A percentile compares a stretch with the other conserved stretches of the same genome.
Evolutionary conservation across 495 filamentous ascomycete genomes (phyloP).

Genomic region (Hypoxylon intermedium): DNA sequence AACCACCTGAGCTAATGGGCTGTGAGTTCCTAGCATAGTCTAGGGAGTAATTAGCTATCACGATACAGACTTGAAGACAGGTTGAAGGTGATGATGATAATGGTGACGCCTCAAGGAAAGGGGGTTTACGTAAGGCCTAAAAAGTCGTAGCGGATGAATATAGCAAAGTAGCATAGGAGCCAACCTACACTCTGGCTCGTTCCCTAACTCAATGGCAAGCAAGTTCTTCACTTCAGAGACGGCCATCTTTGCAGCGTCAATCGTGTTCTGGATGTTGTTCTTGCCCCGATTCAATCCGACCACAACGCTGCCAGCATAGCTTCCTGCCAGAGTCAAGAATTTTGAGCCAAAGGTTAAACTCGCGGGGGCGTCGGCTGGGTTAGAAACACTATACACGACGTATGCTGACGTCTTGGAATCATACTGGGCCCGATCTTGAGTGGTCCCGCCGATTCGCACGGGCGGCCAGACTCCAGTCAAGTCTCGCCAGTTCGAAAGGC

Average conservation of each 20-base stretch:
- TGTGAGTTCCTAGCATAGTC: slow-evolving; percentile 54
- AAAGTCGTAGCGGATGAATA: no score
- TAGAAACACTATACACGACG: slow-evolving; percentile 64
- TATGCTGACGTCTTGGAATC: slow-evolving; percentile 57
- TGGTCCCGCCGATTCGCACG: slow-evolving; percentile 66
- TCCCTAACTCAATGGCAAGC: slow-evolving; percentile 66
- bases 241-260: slow-evolving; percentile 59
- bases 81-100: no score
- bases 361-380: slow-evolving; percentile 59
- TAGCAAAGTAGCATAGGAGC: no score
- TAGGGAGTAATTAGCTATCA: slow-evolving; percentile 22
- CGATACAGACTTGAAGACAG: slow-evolving; percentile 9
- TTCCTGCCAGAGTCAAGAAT: slow-evolving; percentile 61
- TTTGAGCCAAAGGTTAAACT: slow-evolving; percentile 63
- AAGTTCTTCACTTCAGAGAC: slow-evolving; percentile 57
- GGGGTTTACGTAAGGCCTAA: no score
- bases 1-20: slow-evolving; percentile 61
- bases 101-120: no score
- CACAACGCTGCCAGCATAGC: slow-evolving; percentile 61
- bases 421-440: slow-evolving; percentile 64
- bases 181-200: slow-evolving; percentile 65
- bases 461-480: slow-evolving; percentile 64
- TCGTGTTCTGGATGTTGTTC: slow-evolving; percentile 62
- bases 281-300: slow-evolving; percentile 65
- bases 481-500: slow-evolving; percentile 61